Percentiles rank a stretch among this genome's conserved stretches.
Evolutionary conservation across 331 rosid genomes (phyloP).

Genomic region (Spiraea crenata): DNA sequence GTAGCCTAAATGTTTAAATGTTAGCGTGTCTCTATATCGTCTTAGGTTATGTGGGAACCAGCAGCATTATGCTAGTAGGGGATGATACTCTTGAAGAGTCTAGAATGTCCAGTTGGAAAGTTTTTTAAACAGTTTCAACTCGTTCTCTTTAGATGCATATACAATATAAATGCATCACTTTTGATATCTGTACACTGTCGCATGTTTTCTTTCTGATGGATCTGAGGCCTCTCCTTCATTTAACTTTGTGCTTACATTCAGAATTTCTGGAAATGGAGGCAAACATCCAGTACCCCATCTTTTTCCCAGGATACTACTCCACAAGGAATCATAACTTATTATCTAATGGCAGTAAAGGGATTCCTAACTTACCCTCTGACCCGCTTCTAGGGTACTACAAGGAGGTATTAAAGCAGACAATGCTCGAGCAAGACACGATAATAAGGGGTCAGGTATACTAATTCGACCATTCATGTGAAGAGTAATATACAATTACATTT

Average conservation of each 20-base stretch:
- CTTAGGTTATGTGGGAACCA: neutral
- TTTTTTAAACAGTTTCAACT: neutral
- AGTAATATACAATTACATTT: conserved; percentile 3
- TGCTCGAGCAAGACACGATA: conserved; percentile 65
- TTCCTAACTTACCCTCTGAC: conserved; percentile 22
- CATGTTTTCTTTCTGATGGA: conserved; percentile 6
- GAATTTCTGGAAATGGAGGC: conserved; percentile 48
- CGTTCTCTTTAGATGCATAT: neutral
- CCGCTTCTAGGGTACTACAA: conserved; percentile 34
- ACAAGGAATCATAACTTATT: conserved; percentile 30
- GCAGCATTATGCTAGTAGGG: neutral
- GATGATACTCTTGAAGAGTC: neutral
- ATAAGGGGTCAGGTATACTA: conserved; percentile 68
- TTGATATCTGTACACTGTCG: neutral
- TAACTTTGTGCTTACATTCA: conserved; percentile 24
- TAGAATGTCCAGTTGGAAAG: neutral
- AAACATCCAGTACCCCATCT: conserved; percentile 41
- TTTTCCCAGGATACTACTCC: conserved; percentile 35
- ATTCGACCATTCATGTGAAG: neutral
- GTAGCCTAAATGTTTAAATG: neutral
- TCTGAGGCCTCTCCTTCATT: neutral
- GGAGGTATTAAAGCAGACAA: conserved; percentile 65
- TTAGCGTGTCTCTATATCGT: neutral
- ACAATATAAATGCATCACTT: neutral
- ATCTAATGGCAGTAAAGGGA: conserved; percentile 34